Evolutionary conservation across 768 basidiomycete genomes (phyloP), one percentile per base, ranked within the genome.

Genomic region (Tulasnella sp.): DNA sequence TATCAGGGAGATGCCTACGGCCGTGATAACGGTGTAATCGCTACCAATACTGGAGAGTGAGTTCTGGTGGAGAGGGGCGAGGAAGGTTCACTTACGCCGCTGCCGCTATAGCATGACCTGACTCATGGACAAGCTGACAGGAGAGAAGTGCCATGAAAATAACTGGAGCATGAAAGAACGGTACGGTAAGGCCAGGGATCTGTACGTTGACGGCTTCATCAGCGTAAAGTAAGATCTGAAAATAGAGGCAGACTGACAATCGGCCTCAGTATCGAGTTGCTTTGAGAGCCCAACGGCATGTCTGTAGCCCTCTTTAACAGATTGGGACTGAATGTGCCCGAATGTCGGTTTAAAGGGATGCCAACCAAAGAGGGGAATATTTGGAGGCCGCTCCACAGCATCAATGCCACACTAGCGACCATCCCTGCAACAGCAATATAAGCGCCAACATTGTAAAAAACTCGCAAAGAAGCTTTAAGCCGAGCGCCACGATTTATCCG

Each of bases 161-260:
- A 15, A 82, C 63, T 3, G 85, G 85, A 1, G 87, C 66, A 66
- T 92, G 82, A 24, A 71, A 70, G n/a, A 88, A 65, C 1, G 90
- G 90, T 1, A 87, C 80, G 1, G 87, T 93, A 5, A 90, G 62
- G 1, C 90, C 90, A 21, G 91, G 90, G 38, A 93, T 82, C 88
- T 91, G 25, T 3, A 63, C 17, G 53, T 21, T 17, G 9, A 62
- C 17, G 25, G 53, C 63, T n/a, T 52, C 49, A 53, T 29, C 24
- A 25, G 38, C 8, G 44, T 49, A 8, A 31, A 52, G 25, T 24
- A 30, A 12, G 21, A 30, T 11, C n/a, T 17, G 21, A 43, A 24
- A 44, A 43, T 25, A 31, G 7, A 41, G 52, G 54, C 9, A 19
- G 41, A 27, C 61, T 50, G 31, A 64, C 66, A 24, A 65, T 49